Percentiles rank a stretch among this genome's conserved stretches.
Evolutionary conservation across 805 yeast genomes (phyloP).

Genomic region (Saccharomycopsis sp.): DNA sequence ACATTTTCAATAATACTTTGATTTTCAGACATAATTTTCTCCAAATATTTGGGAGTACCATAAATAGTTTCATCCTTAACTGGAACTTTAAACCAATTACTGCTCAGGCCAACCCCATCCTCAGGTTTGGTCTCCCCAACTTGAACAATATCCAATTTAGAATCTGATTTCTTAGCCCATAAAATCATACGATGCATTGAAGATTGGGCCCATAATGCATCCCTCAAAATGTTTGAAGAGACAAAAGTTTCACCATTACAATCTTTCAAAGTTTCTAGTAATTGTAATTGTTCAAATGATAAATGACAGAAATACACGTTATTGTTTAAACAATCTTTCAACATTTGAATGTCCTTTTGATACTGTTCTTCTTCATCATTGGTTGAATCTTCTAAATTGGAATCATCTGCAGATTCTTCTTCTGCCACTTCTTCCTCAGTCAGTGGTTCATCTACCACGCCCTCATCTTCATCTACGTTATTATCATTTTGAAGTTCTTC

Average conservation of each 20-base stretch:
- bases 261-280: constrained; percentile 35
- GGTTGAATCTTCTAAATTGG: constrained; percentile 19
- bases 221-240: constrained; percentile 33
- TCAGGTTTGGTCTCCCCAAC: constrained; percentile 28
- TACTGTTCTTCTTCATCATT: constrained; percentile 15
- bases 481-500: no score
- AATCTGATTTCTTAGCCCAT: constrained; percentile 25
- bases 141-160: constrained; percentile 28
- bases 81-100: constrained; percentile 37
- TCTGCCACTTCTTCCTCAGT: not conserved
- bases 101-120: constrained; percentile 20
- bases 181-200: constrained; percentile 34
- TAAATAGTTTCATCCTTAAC: constrained; percentile 41
- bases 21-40: constrained; percentile 26
- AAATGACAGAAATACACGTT: constrained; percentile 43
- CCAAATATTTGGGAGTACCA: constrained; percentile 36
- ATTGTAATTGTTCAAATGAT: constrained; percentile 40
- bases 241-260: constrained; percentile 33
- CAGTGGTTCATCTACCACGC: no score
- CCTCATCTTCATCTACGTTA: no score
- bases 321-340: constrained; percentile 33
- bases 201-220: constrained; percentile 45
- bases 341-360: constrained; percentile 6
- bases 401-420: constrained; percentile 3
- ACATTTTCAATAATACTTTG: constrained; percentile 22